Percentiles rank a stretch among this genome's conserved stretches.
phyloP scores from a whole-genome alignment of 2,329 filamentous ascomycete genomes.

The Drechslera avenae region DNA sequence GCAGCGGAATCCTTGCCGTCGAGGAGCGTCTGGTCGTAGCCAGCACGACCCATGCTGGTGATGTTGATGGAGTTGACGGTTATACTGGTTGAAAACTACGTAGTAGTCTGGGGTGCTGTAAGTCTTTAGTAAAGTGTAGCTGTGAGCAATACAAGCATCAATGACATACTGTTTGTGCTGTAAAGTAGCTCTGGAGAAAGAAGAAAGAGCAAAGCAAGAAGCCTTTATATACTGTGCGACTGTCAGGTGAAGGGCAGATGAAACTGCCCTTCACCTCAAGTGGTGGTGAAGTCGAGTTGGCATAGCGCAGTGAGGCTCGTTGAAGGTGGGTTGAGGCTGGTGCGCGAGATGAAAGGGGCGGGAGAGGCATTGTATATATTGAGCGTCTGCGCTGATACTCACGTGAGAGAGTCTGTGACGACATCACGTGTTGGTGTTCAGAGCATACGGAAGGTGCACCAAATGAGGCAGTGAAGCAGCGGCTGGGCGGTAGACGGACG shows the following conservation, averaged over 20 bases:
- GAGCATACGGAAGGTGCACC: neutral
- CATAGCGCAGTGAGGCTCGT: neutral
- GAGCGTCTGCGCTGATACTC: neutral
- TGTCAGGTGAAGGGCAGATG: conserved; percentile 2
- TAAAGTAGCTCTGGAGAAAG: too few species aligned
- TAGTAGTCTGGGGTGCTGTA: neutral
- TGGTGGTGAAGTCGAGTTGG: neutral
- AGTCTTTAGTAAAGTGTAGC: neutral
- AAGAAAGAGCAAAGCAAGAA: too few species aligned
- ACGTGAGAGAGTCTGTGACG: neutral
- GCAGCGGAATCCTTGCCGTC: conserved; percentile 8
- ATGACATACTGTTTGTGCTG: neutral
- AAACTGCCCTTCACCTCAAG: neutral
- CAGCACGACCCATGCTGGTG: conserved; percentile 24
- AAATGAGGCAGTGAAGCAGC: neutral
- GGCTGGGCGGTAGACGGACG: neutral
- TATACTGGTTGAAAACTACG: neutral
- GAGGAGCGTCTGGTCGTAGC: conserved; percentile 23
- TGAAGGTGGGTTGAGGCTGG: neutral
- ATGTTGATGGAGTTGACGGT: neutral
- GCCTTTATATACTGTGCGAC: neutral
- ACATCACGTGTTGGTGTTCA: neutral
- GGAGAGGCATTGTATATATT: too few species aligned
- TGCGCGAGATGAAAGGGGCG: too few species aligned
- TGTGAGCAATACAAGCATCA: neutral